Conservation (phyloP, 306 rosid species). For the Cyclanthera cordifolia region DNA sequence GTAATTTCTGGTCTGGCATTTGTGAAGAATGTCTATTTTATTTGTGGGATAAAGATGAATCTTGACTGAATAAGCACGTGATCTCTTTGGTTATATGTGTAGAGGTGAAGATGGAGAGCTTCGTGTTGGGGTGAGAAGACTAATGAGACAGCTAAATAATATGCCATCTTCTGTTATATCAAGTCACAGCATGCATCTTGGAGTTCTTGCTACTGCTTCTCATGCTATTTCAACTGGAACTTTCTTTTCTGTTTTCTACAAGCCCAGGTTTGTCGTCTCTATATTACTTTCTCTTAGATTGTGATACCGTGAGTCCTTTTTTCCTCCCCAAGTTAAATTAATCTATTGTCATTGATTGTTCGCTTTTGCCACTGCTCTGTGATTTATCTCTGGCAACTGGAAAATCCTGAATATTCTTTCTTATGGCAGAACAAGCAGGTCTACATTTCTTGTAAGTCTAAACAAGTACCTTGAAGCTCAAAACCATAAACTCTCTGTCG, state of each 20-base stretch:
- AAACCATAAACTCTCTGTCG: slow-evolving; percentile 86
- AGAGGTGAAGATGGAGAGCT: slow-evolving; percentile 95
- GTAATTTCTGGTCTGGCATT: slow-evolving; percentile 25
- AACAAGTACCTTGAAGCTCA: slow-evolving; percentile 90
- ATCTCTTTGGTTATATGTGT: slow-evolving; percentile 11
- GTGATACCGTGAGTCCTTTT: background rate
- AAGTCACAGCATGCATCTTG: slow-evolving; percentile 98
- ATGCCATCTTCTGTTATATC: slow-evolving; percentile 98
- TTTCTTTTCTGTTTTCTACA: slow-evolving; percentile 83
- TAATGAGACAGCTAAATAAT: slow-evolving; percentile 85
- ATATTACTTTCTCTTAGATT: background rate
- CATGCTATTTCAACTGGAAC: slow-evolving; percentile 86
- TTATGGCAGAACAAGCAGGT: slow-evolving; percentile 78
- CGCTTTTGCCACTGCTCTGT: background rate
- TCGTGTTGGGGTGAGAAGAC: slow-evolving; percentile 96
- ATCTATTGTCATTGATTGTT: background rate
- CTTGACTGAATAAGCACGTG: background rate
- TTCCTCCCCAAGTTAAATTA: background rate
- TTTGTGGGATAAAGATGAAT: background rate
- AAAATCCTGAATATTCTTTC: slow-evolving; percentile 15
- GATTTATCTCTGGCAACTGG: background rate
- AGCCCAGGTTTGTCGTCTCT: slow-evolving; percentile 61
- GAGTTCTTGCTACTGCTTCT: slow-evolving; percentile 91
- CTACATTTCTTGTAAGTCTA: slow-evolving; percentile 79
- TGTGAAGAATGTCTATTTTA: background rate